Evolutionary conservation across 805 yeast species (phyloP).

Genomic region (Saccharomycopsis fermentans): DNA sequence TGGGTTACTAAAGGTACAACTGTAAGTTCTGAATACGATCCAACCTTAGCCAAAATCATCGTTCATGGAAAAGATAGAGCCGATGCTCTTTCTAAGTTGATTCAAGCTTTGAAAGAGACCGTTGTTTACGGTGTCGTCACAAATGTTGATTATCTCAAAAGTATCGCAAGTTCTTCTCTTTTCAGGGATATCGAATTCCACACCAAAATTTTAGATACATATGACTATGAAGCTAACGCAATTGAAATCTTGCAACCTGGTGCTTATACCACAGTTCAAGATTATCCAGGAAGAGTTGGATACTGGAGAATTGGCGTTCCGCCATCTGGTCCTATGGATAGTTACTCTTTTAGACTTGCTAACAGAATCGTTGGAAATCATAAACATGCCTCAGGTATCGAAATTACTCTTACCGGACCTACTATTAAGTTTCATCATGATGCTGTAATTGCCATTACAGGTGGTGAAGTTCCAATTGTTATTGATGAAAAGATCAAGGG

Average conservation of each 20-base stretch:
- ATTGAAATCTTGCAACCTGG: slow-evolving; percentile 84
- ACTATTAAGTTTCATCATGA: slow-evolving; percentile 75
- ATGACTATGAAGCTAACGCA: slow-evolving; percentile 69
- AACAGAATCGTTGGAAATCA: slow-evolving; percentile 87
- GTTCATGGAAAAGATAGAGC: slow-evolving; percentile 85
- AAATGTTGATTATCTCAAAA: slow-evolving; percentile 79
- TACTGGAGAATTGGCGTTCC: slow-evolving; percentile 93
- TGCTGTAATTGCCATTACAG: slow-evolving; percentile 70
- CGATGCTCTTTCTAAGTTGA: slow-evolving; percentile 71
- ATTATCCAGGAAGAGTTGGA: slow-evolving; percentile 85
- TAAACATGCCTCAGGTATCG: slow-evolving; percentile 76
- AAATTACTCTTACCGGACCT: slow-evolving; percentile 83
- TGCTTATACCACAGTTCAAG: slow-evolving; percentile 93
- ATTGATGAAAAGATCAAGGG: slow-evolving; percentile 2
- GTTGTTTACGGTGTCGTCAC: slow-evolving; percentile 81
- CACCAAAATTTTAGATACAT: slow-evolving; percentile 80
- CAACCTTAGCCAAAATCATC: slow-evolving; percentile 91
- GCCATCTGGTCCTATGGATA: slow-evolving; percentile 98
- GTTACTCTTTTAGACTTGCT: slow-evolving; percentile 79
- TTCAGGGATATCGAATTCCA: slow-evolving; percentile 76
- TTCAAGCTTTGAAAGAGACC: slow-evolving; percentile 77
- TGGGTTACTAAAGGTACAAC: slow-evolving; percentile 89
- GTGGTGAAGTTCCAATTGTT: slow-evolving; percentile 60
- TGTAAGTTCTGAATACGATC: slow-evolving; percentile 89
- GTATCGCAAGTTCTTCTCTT: slow-evolving; percentile 76